A percentile compares a stretch with the other conserved stretches of the same genome.
Conservation (phyloP, 306 rosid genomes). For the Biancaea sappan region DNA sequence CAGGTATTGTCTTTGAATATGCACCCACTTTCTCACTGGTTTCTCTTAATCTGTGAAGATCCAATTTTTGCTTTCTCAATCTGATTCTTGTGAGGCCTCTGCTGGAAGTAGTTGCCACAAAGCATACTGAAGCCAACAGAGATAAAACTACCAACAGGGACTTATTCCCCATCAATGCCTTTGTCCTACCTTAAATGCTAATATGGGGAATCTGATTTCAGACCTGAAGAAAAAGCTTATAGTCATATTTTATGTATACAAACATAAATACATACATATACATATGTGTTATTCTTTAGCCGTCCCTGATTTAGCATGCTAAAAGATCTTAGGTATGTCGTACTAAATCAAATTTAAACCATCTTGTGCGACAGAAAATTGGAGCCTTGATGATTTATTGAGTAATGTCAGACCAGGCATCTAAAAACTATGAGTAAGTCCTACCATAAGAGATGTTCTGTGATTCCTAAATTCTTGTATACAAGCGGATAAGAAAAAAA, state of each 20-base stretch:
- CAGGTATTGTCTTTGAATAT: background rate
- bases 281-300: too few relatives aligned
- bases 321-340: background rate
- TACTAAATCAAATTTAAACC: background rate
- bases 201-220: too few relatives aligned
- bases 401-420: too few relatives aligned
- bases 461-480: too few relatives aligned
- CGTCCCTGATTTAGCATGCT: background rate
- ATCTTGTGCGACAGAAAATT: background rate
- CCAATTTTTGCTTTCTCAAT: slow-evolving; percentile 7
- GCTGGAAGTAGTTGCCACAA: background rate
- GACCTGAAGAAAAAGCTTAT: background rate
- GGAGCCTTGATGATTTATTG: background rate
- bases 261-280: too few relatives aligned
- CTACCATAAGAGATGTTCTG: too few relatives aligned
- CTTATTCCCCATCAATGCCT: background rate
- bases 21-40: background rate
- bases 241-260: too few relatives aligned
- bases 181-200: too few relatives aligned
- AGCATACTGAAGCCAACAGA: background rate
- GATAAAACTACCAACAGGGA: background rate
- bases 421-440: too few relatives aligned
- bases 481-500: too few relatives aligned
- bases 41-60: background rate
- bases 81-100: slow-evolving; percentile 4